A percentile compares a stretch with the other conserved stretches of the same genome.
These are phyloP conservation scores for Calocybe indica DNA, from an alignment of 768 basidiomycete species.

Conservation along the genomic window DNA sequence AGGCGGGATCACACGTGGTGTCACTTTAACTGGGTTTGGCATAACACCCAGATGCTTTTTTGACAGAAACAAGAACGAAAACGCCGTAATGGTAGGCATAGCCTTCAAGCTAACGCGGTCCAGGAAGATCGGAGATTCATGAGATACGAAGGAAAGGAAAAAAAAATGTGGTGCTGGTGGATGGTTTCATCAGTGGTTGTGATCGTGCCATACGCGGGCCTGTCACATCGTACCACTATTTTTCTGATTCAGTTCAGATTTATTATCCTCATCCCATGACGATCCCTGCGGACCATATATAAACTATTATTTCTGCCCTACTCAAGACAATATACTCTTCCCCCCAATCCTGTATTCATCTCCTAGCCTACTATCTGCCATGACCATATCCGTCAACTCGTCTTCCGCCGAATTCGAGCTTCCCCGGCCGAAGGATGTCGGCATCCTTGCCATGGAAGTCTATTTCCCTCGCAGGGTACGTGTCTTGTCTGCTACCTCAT, in stretches of 20 bases:
- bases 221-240: slow-evolving; percentile 40
- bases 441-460: slow-evolving; percentile 88
- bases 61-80: too few species aligned
- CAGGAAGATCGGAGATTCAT: too few species aligned
- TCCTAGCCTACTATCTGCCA: slow-evolving; percentile 16
- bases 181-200: too few species aligned
- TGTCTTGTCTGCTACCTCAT: slow-evolving; percentile 8
- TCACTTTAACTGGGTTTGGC: too few species aligned
- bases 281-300: slow-evolving; percentile 26
- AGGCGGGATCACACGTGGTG: too few species aligned
- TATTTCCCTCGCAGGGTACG: slow-evolving; percentile 91
- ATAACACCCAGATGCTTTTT: too few species aligned
- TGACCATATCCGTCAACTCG: slow-evolving; percentile 35
- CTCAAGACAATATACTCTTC: slow-evolving; percentile 9
- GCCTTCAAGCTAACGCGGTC: too few species aligned
- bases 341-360: slow-evolving; percentile 7
- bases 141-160: too few species aligned
- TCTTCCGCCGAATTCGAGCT: slow-evolving; percentile 28
- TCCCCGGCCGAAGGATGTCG: slow-evolving; percentile 85
- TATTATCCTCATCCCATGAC: slow-evolving; percentile 29
- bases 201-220: too few species aligned
- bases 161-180: too few species aligned
- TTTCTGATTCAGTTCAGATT: slow-evolving; percentile 25
- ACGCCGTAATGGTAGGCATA: too few species aligned
- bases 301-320: slow-evolving; percentile 2